These are phyloP conservation scores for Cladosporium sp. DNA, from an alignment of 2,329 filamentous ascomycete genomes.

Conservation along the genomic window DNA sequence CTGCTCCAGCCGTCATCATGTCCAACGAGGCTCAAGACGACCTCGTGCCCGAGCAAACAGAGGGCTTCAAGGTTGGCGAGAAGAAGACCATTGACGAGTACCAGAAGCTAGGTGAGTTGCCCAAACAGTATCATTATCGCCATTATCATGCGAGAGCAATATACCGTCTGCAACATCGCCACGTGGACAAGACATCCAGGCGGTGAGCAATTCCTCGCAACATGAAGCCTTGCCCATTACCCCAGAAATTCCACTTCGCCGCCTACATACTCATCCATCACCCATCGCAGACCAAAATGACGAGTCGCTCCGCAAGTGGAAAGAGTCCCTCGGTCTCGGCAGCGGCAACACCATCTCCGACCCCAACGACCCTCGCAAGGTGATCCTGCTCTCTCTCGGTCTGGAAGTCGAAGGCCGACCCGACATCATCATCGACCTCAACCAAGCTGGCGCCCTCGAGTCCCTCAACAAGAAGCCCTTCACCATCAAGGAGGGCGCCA, in stretches of 20 bases:
- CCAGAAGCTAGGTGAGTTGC: conserved; percentile 64
- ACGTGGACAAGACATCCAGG: background rate
- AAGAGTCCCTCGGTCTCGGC: conserved; percentile 86
- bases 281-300: conserved; percentile 60
- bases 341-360: conserved; percentile 51
- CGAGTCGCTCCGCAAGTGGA: conserved; percentile 95
- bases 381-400: conserved; percentile 86
- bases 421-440: conserved; percentile 87
- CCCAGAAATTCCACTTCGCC: conserved; percentile 27
- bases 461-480: conserved; percentile 88
- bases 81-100: conserved; percentile 98
- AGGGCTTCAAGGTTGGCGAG: conserved; percentile 97
- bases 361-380: conserved; percentile 75
- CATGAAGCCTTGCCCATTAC: background rate
- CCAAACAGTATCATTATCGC: background rate
- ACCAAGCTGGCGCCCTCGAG: conserved; percentile 65
- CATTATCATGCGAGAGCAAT: background rate
- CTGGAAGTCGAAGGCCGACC: conserved; percentile 76
- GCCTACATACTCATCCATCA: conserved; percentile 9
- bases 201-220: background rate
- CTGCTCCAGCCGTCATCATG: background rate
- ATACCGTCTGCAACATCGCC: background rate
- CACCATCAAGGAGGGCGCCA: conserved; percentile 92
- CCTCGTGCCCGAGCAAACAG: conserved; percentile 48
- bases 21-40: conserved; percentile 12